Conservation (phyloP, 176 grass and related monocot genomes). For the Musa beccarii region DNA sequence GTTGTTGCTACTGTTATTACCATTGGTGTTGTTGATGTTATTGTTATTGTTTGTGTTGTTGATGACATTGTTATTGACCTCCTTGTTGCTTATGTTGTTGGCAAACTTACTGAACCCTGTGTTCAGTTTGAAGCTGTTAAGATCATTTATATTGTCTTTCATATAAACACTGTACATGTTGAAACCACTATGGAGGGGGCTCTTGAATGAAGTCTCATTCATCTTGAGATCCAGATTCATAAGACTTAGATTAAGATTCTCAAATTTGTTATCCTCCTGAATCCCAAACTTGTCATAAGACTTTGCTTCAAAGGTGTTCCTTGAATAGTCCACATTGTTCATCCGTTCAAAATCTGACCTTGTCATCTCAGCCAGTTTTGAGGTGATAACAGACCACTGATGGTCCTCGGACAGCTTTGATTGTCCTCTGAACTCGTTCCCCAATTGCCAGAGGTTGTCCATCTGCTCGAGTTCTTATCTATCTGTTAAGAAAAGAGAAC, state of each 20-base stretch:
- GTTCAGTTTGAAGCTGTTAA: constrained; percentile 76
- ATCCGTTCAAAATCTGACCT: constrained; percentile 54
- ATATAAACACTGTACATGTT: constrained; percentile 41
- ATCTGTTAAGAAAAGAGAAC: constrained; percentile 10
- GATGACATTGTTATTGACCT: constrained; percentile 34
- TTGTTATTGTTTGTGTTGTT: constrained; percentile 21
- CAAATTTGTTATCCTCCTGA: constrained; percentile 61
- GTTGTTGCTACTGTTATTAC: constrained; percentile 37
- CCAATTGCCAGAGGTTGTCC: constrained; percentile 89
- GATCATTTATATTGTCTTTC: constrained; percentile 44
- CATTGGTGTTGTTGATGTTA: constrained; percentile 36
- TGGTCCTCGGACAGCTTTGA: constrained; percentile 77
- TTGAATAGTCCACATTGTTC: constrained; percentile 61
- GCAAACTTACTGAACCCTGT: constrained; percentile 47
- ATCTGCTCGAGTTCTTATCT: constrained; percentile 28
- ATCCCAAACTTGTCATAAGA: constrained; percentile 62
- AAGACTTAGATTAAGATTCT: constrained; percentile 61
- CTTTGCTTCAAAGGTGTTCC: constrained; percentile 49
- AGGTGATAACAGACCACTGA: constrained; percentile 94
- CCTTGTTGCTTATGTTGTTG: constrained; percentile 45
- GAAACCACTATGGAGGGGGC: constrained; percentile 29
- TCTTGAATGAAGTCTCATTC: constrained; percentile 58
- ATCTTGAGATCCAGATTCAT: constrained; percentile 81
- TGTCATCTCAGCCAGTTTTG: constrained; percentile 88
- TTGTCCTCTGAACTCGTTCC: constrained; percentile 81